Percentiles rank a stretch among this genome's conserved stretches.
Evolutionary conservation across 2,329 filamentous ascomycete genomes (phyloP).

Genomic region (Colletotrichum plurivorum): DNA sequence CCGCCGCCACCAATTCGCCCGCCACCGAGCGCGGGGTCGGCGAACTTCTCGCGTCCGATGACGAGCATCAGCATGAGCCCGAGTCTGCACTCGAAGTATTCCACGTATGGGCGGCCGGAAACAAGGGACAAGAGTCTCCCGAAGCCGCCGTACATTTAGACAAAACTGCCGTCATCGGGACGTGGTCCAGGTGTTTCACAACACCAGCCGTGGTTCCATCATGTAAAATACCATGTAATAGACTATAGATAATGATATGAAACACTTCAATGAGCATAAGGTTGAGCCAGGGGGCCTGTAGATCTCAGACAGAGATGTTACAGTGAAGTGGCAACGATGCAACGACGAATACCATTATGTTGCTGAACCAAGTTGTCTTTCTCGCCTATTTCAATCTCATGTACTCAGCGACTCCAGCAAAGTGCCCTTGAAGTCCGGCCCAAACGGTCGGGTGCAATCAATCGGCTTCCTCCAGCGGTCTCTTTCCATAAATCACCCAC

Average conservation of each 20-base stretch:
- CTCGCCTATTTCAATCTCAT: too few species aligned
- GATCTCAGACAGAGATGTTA: too few species aligned
- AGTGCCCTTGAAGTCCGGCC: too few species aligned
- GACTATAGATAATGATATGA: background rate
- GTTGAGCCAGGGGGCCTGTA: too few species aligned
- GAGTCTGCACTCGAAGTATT: constrained; percentile 13
- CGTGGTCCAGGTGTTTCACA: too few species aligned
- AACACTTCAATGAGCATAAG: background rate
- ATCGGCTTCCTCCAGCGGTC: background rate
- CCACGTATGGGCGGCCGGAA: background rate
- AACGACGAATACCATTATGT: too few species aligned
- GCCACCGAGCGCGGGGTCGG: background rate
- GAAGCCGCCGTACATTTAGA: background rate
- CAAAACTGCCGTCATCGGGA: too few species aligned
- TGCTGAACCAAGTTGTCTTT: too few species aligned
- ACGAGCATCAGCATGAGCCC: constrained; percentile 10
- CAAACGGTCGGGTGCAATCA: background rate
- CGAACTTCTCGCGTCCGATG: background rate
- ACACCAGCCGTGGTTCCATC: background rate
- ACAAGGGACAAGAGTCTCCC: background rate
- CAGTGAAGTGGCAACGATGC: too few species aligned
- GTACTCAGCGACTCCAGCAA: too few species aligned
- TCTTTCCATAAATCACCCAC: constrained; percentile 1
- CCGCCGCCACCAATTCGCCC: background rate
- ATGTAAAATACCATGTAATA: background rate